Conservation (phyloP, 805 yeast species). For the Pichia pseudocactophila region DNA sequence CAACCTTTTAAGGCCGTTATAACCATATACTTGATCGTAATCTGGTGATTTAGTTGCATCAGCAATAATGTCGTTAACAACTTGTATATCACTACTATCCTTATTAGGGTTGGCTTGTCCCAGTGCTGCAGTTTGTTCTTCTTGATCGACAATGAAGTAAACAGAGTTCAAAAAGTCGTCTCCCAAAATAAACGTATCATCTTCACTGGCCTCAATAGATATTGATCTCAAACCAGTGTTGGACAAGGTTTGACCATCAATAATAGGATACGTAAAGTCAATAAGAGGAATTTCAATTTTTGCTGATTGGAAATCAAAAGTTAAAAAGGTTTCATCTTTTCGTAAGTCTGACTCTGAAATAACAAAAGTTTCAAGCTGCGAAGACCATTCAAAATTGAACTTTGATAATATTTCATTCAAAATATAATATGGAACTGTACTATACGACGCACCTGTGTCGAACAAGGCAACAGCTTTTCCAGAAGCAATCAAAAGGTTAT, state of each 20-base stretch:
- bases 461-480: conserved; percentile 30
- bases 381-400: conserved; percentile 34
- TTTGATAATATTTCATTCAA: conserved; percentile 19
- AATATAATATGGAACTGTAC: conserved; percentile 33
- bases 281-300: conserved; percentile 39
- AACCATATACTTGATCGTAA: conserved; percentile 9
- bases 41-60: conserved; percentile 5
- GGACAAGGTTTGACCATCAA: conserved; percentile 9
- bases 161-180: conserved; percentile 44
- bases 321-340: conserved; percentile 18
- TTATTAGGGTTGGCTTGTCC: conserved; percentile 26
- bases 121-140: conserved; percentile 33
- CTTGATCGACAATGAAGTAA: conserved; percentile 48
- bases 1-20: neutral
- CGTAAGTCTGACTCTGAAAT: conserved; percentile 31
- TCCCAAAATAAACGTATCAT: conserved; percentile 36
- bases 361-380: conserved; percentile 33
- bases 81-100: neutral
- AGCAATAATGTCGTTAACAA: conserved; percentile 3
- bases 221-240: conserved; percentile 9
- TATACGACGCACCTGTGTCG: conserved; percentile 46
- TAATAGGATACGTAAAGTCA: conserved; percentile 12
- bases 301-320: conserved; percentile 46
- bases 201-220: conserved; percentile 13
- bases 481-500: conserved; percentile 9